These are phyloP conservation scores for Chamaenerion angustifolium DNA, from an alignment of 345 rosid species.

Conservation along the genomic window DNA sequence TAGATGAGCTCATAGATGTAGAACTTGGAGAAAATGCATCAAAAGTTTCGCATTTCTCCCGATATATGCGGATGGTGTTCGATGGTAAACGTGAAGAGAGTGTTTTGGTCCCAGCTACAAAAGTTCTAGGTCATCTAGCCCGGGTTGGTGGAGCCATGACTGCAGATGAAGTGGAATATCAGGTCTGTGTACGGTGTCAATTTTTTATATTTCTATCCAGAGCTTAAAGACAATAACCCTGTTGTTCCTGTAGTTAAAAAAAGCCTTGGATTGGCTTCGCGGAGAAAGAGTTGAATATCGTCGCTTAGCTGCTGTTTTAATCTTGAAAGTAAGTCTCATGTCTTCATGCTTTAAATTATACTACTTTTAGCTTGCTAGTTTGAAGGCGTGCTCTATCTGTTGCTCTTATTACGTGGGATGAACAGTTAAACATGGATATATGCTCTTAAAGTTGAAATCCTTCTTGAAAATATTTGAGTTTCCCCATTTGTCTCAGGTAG, in stretches of 20 bases:
- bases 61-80: constrained; percentile 58
- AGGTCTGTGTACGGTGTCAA: constrained; percentile 29
- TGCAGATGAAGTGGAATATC: constrained; percentile 95
- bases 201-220: neutral
- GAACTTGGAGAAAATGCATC: constrained; percentile 94
- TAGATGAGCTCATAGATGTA: constrained; percentile 86
- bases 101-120: constrained; percentile 77
- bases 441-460: too few species aligned
- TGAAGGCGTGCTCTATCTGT: too few species aligned
- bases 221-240: neutral
- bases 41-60: constrained; percentile 78
- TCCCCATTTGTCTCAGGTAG: too few species aligned
- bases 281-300: constrained; percentile 81
- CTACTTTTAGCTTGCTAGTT: neutral
- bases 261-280: constrained; percentile 85
- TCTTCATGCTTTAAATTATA: neutral
- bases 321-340: constrained; percentile 54
- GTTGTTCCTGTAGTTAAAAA: constrained; percentile 43
- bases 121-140: constrained; percentile 83
- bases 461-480: too few species aligned
- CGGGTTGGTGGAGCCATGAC: constrained; percentile 99
- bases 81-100: constrained; percentile 80
- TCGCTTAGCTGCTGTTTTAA: constrained; percentile 82
- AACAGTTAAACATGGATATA: too few species aligned
- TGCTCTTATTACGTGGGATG: too few species aligned